These are phyloP conservation scores for Tetrapisispora namnaoensis DNA, from an alignment of 805 yeast species.

Conservation along the genomic window DNA sequence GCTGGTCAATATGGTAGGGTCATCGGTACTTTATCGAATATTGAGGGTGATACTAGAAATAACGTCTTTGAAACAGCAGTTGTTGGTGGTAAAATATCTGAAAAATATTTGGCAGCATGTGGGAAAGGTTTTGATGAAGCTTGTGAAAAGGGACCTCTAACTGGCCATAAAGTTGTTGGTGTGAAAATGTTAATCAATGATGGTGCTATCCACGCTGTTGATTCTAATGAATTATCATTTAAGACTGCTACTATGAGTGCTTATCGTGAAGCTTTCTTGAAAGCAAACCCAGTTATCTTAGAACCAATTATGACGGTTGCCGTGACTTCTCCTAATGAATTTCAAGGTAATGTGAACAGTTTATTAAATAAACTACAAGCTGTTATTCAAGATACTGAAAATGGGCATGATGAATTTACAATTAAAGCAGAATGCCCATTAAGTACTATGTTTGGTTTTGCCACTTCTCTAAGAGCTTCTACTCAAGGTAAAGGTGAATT, in stretches of 20 bases:
- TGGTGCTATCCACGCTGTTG: conserved; percentile 96
- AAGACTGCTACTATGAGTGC: conserved; percentile 88
- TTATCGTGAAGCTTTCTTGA: conserved; percentile 80
- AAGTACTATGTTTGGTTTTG: conserved; percentile 92
- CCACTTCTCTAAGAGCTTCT: conserved; percentile 87
- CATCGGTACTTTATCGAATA: conserved; percentile 66
- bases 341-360: conserved; percentile 90
- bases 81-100: conserved; percentile 96
- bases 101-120: conserved; percentile 89
- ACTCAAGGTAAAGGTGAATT: conserved; percentile 99
- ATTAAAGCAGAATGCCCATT: conserved; percentile 93
- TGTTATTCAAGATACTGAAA: conserved; percentile 86
- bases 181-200: conserved; percentile 89
- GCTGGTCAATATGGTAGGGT: conserved; percentile 99
- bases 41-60: conserved; percentile 40
- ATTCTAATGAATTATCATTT: conserved; percentile 92
- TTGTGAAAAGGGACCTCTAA: conserved; percentile 90
- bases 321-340: conserved; percentile 90
- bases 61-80: conserved; percentile 77
- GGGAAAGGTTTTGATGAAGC: conserved; percentile 92
- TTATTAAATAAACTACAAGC: conserved; percentile 88
- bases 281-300: conserved; percentile 75
- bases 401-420: conserved; percentile 89
- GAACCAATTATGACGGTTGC: conserved; percentile 96
- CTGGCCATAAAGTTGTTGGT: conserved; percentile 90